Conservation (phyloP, 441 rosid species). For the Dalechampia spathulata region DNA sequence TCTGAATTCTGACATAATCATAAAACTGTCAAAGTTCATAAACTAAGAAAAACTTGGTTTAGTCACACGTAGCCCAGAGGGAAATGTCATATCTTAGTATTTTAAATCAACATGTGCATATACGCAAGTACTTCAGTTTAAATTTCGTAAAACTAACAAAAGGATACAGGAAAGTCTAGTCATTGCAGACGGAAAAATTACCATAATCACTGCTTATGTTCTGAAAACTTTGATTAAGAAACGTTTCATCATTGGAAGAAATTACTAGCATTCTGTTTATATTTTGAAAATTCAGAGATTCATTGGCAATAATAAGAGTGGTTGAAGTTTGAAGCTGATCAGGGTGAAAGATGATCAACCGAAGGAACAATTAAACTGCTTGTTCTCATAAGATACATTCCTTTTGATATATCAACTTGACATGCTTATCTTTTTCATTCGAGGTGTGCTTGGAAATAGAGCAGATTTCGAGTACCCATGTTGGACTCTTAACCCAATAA, state of each 20-base stretch:
- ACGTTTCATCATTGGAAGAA: background rate
- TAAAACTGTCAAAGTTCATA: background rate
- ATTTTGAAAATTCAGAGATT: too few relatives aligned
- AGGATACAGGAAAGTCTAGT: background rate
- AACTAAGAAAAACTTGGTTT: background rate
- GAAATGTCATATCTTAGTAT: background rate
- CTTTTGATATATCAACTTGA: too few relatives aligned
- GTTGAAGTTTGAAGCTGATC: too few relatives aligned
- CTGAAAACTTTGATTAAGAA: background rate
- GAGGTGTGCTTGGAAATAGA: too few relatives aligned
- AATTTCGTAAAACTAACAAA: background rate
- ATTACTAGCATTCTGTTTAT: too few relatives aligned
- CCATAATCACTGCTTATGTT: background rate
- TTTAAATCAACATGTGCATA: background rate
- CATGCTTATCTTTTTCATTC: too few relatives aligned
- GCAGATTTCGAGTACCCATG: too few relatives aligned
- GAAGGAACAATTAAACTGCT: too few relatives aligned
- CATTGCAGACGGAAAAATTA: background rate
- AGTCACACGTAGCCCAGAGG: background rate
- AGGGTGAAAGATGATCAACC: too few relatives aligned
- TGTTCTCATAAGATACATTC: background rate
- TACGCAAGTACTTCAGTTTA: background rate
- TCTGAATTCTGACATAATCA: conserved; percentile 43
- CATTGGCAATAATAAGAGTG: too few relatives aligned
- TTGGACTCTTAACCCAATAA: too few relatives aligned